Evolutionary conservation across 495 filamentous ascomycete species (phyloP).

Genomic region (Xylaria flabelliformis): DNA sequence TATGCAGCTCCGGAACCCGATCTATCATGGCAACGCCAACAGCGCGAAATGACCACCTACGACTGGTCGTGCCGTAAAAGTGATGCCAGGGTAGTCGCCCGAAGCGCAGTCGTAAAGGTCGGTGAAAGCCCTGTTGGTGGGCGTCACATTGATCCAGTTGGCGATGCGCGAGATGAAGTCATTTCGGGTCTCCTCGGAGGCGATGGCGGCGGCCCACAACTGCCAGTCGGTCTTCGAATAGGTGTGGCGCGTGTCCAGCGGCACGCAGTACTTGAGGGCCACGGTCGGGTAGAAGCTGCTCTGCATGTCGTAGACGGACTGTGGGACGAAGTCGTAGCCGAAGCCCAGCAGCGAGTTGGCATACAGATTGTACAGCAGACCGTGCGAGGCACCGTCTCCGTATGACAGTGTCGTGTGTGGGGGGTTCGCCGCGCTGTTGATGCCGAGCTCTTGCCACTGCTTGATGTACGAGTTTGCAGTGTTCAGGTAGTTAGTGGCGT

Average conservation of each 20-base stretch:
- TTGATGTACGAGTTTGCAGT: conserved; percentile 75
- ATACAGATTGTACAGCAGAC: conserved; percentile 90
- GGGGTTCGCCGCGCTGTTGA: conserved; percentile 67
- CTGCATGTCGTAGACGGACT: conserved; percentile 79
- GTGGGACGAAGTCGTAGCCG: conserved; percentile 64
- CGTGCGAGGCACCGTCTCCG: conserved; percentile 49
- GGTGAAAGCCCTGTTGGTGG: conserved; percentile 72
- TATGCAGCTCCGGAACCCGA: neutral
- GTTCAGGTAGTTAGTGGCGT: conserved; percentile 66
- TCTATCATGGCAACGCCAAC: conserved; percentile 60
- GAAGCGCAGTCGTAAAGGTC: conserved; percentile 78
- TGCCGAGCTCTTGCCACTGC: conserved; percentile 76
- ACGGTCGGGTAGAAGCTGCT: conserved; percentile 80
- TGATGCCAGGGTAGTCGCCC: conserved; percentile 64
- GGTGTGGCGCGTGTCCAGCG: conserved; percentile 81
- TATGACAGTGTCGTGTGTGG: conserved; percentile 77
- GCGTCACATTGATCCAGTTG: conserved; percentile 77
- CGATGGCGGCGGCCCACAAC: conserved; percentile 80
- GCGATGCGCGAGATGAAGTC: conserved; percentile 75
- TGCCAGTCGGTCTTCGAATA: conserved; percentile 93
- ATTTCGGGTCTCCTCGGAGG: conserved; percentile 61
- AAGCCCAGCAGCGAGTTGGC: conserved; percentile 78
- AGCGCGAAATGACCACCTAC: conserved; percentile 83
- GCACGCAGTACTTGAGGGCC: conserved; percentile 74
- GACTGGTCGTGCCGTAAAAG: conserved; percentile 81